Evolutionary conservation across 2,329 filamentous ascomycete species (phyloP), one percentile per base, ranked within the genome.

Genomic region (Colletotrichum melonis): DNA sequence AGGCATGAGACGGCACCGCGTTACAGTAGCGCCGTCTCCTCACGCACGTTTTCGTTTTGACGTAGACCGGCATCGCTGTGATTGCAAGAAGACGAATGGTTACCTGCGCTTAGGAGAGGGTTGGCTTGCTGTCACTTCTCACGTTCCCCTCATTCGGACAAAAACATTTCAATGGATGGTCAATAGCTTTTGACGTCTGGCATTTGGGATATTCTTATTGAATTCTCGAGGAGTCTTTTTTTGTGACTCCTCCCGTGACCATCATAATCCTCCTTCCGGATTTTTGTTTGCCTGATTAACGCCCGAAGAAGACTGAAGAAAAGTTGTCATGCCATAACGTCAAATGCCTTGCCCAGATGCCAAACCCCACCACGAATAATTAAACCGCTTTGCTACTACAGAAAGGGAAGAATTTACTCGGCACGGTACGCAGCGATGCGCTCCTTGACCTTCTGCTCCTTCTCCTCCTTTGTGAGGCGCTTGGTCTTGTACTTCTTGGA

Each of bases 401-500:
- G 19, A 56, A 42, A 19, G 26, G 35, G 28, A 56, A 63, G 32
- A 73, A 69, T 52, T 81, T 86, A 86, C 78, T 89, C 85, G 75
- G 85, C 86, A 80, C 89, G 90, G 82, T 98, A 89, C 87, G 93
- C 90, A 84, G 93, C 92, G 88, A 99, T 99, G 91, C 94, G 97
- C 85, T 92, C 91, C 92, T 97, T 91, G 86, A 99, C 91, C 79
- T 92, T 91, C 86, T 92, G 89, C 84, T 93, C 87, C 89, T 92
- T 95, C 94, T 98, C 88, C 69, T 90, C 95, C 89, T 92, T 93
- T 85, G 90, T 92, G 79, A 95, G 90, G 92, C 97, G 97, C 81
- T 81, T 80, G 80, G 87, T 86, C 85, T 88, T 91, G 93, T 91
- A 95, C 92, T 98, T 98, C 90, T 95, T 91, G 85, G 94, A 95